These are phyloP conservation scores for Fusarium sp. DNA, from an alignment of 2,329 filamentous ascomycete species.

Conservation along the genomic window DNA sequence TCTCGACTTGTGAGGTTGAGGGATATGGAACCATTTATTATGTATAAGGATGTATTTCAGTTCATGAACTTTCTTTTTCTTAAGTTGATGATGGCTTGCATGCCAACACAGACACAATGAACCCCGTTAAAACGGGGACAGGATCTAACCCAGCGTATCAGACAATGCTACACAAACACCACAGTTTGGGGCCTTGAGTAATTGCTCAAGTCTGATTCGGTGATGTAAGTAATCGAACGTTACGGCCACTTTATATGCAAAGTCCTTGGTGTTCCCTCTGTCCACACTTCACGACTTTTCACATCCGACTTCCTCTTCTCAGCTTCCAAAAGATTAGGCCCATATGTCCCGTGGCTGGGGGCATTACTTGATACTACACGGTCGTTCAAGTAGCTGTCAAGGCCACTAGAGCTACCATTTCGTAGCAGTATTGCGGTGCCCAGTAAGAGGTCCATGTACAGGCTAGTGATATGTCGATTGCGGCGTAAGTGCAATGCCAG, in stretches of 20 bases:
- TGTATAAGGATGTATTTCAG: too few species aligned
- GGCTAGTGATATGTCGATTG: not conserved
- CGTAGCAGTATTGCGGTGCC: not conserved
- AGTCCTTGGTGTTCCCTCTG: not conserved
- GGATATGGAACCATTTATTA: too few species aligned
- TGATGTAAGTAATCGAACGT: too few species aligned
- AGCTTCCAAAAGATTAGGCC: not conserved
- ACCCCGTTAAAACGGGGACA: too few species aligned
- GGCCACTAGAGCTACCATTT: fast-evolving
- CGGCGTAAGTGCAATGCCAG: not conserved
- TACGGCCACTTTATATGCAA: not conserved
- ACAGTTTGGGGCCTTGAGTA: too few species aligned
- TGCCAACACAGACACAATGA: too few species aligned
- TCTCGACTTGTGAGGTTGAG: too few species aligned
- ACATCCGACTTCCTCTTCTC: not conserved
- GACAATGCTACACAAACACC: too few species aligned
- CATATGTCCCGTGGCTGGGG: fast-evolving
- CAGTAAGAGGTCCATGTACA: not conserved
- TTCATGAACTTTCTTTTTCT: too few species aligned
- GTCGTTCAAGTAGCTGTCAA: not conserved
- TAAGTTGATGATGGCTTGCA: too few species aligned
- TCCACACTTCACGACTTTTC: fast-evolving
- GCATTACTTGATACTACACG: fast-evolving
- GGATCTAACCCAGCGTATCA: too few species aligned
- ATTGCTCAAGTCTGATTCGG: too few species aligned